phyloP scores from a whole-genome alignment of 768 basidiomycete species.

The Holtermanniella nyarrowii region DNA sequence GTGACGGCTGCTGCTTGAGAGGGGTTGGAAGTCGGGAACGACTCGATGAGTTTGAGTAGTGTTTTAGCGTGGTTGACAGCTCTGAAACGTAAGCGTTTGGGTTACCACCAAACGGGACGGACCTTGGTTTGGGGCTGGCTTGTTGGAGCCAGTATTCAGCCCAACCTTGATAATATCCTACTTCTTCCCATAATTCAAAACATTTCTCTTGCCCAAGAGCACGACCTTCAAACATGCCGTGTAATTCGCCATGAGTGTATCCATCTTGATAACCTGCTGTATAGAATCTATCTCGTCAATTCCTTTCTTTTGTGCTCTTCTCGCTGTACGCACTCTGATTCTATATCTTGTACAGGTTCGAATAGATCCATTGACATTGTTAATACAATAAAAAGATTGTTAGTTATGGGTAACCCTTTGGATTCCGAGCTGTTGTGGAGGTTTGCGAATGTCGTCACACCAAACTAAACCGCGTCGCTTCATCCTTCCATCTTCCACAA shows the following conservation, averaged over 20 bases:
- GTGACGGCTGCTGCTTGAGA: conserved; percentile 43
- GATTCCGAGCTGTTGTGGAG: not conserved
- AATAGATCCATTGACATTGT: too few species aligned
- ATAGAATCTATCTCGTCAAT: conserved; percentile 54
- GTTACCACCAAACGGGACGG: conserved; percentile 6
- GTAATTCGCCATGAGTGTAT: conserved; percentile 71
- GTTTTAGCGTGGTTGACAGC: conserved; percentile 53
- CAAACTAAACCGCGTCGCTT: too few species aligned
- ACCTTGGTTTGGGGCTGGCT: conserved; percentile 33
- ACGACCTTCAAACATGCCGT: conserved; percentile 83
- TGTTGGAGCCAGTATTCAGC: conserved; percentile 52
- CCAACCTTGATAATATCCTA: conserved; percentile 85
- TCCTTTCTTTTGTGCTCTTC: too few species aligned
- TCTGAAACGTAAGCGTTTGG: conserved; percentile 12
- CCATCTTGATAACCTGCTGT: conserved; percentile 67
- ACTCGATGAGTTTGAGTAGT: conserved; percentile 59
- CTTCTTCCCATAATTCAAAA: conserved; percentile 94
- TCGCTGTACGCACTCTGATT: not conserved
- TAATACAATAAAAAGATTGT: too few species aligned
- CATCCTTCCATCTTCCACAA: too few species aligned
- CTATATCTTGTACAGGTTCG: not conserved
- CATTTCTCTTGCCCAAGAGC: conserved; percentile 80
- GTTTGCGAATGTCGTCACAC: too few species aligned
- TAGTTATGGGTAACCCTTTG: not conserved
- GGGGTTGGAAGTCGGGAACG: conserved; percentile 68